phyloP scores from a whole-genome alignment of 1,139 yeast species.

The Geotrichum bryndzae region DNA sequence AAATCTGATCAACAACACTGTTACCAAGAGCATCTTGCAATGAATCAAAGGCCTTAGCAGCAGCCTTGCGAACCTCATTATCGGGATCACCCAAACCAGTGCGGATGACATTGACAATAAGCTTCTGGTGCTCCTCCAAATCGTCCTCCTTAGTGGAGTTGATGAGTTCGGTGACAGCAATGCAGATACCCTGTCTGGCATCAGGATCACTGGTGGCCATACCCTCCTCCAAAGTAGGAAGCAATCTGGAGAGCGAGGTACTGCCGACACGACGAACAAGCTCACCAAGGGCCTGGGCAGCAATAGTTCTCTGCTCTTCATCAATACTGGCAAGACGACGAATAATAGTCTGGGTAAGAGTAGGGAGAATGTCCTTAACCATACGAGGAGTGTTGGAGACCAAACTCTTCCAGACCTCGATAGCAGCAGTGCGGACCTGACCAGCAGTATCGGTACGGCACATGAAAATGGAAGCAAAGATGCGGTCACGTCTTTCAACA shows the following conservation, averaged over 20 bases:
- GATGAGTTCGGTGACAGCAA: conserved; percentile 82
- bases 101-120: conserved; percentile 69
- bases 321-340: conserved; percentile 76
- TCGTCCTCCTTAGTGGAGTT: conserved; percentile 64
- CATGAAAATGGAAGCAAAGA: conserved; percentile 76
- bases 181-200: conserved; percentile 93
- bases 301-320: conserved; percentile 73
- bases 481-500: conserved; percentile 77
- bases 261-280: conserved; percentile 93
- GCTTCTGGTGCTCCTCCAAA: conserved; percentile 58
- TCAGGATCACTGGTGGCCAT: conserved; percentile 58
- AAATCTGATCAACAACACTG: conserved; percentile 76
- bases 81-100: conserved; percentile 72
- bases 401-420: conserved; percentile 94
- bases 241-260: conserved; percentile 71
- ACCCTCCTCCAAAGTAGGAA: conserved; percentile 77
- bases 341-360: conserved; percentile 74
- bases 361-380: conserved; percentile 86
- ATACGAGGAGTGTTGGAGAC: conserved; percentile 95
- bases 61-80: conserved; percentile 75
- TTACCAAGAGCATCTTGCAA: conserved; percentile 79
- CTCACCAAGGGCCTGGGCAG: conserved; percentile 93
- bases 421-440: conserved; percentile 83
- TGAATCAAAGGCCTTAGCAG: conserved; percentile 85
- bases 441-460: conserved; percentile 91